Base-by-base conservation (phyloP, 495 filamentous ascomycete species). In the Cercophora scortea region DNA sequence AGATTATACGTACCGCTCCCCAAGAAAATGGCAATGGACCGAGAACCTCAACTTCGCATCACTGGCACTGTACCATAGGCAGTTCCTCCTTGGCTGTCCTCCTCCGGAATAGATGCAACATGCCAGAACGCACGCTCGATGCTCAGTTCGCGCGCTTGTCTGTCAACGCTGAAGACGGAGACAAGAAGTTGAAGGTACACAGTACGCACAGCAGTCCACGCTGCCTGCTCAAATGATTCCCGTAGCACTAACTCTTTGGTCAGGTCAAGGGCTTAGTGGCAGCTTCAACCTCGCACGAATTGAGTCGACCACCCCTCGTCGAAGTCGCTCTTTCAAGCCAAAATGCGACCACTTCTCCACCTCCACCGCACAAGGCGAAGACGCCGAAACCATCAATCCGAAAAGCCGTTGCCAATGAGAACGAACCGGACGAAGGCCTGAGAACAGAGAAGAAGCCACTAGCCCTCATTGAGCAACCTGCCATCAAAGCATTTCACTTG, bases 401-500 rank as follows among this genome's bases (percentile, higher is more conserved):
- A n/a, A 42, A 42, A 42, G 41, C 41, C 41, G 13, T n/a, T 42
- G 13, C n/a, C 7, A 15, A 18, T 42, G 16, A n/a, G 16, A 18
- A n/a, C 16, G 41, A 42, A 42, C 16, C 41, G 41, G 16, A 42
- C 6, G n/a, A 42, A 42, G 41, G 16, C n/a, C 13, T n/a, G 16
- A 7, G 16, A 42, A 18, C 13, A 42, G 41, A 42, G 7, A 6
- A 42, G 41, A 42, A 42, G 6, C 16, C 41, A 42, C 7, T 15
- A 18, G n/a, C 41, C 12, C 41, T 42, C 16, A 18, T 42, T n/a
- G 15, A 42, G n/a, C 41, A 42, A n/a, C 41, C 74, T 43, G 81
- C 84, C 3, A 18, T 42, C 13, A 92, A 87, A 58, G 78, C 89
- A 49, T 88, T 93, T 63, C 90, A 96, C 57, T 83, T 98, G 2